Evolutionary conservation across 495 filamentous ascomycete species (phyloP).

Genomic region (Haplographium delicatum): DNA sequence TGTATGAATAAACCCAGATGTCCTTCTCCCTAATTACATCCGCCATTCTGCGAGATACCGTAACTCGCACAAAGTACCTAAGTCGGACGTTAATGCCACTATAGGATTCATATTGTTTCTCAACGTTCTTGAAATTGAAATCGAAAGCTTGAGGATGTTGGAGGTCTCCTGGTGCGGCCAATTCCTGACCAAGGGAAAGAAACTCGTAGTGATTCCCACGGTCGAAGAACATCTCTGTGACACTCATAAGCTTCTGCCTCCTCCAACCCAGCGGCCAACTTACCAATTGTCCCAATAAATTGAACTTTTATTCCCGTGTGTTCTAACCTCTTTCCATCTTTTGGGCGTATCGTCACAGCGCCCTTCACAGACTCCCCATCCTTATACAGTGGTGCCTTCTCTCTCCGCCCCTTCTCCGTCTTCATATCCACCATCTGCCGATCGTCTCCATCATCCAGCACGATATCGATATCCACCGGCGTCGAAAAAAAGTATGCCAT

Average conservation of each 20-base stretch:
- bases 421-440: constrained; percentile 94
- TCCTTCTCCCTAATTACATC: constrained; percentile 99
- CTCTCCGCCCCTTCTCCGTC: constrained; percentile 92
- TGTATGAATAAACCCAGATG: constrained; percentile 98
- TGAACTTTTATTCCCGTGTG: constrained; percentile 99
- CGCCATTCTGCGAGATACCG: constrained; percentile 92
- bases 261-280: neutral
- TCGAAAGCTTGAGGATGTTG: constrained; percentile 98
- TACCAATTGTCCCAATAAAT: constrained; percentile 98
- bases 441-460: constrained; percentile 91
- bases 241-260: neutral
- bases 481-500: constrained; percentile 99
- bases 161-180: constrained; percentile 92
- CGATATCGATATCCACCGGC: constrained; percentile 96
- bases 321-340: constrained; percentile 96
- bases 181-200: constrained; percentile 89
- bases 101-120: constrained; percentile 99
- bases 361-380: constrained; percentile 98
- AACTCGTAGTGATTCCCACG: constrained; percentile 99
- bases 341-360: constrained; percentile 87
- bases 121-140: constrained; percentile 99
- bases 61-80: constrained; percentile 96
- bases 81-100: constrained; percentile 99
- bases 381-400: constrained; percentile 95
- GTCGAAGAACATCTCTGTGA: constrained; percentile 96